Evolutionary conservation across 2,329 filamentous ascomycete genomes (phyloP), one percentile per base, ranked within the genome.

Genomic region (Pseudocercospora cruenta): DNA sequence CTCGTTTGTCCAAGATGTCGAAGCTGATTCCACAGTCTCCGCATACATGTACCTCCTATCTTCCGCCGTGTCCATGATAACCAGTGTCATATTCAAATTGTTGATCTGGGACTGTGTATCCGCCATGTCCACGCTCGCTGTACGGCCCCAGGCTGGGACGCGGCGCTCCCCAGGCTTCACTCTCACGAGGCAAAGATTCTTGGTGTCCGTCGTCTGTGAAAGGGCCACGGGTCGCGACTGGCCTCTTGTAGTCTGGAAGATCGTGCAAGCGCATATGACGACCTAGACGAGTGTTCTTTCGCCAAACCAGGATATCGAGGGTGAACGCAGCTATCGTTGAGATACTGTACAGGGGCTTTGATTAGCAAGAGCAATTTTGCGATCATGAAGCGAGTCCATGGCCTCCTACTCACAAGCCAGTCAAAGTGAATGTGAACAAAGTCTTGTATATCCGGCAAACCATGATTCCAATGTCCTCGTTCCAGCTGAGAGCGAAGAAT

Each of bases 381-480:
- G 6, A 43, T n/a, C n/a, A 19, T 43, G 14, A 51, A 26, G 47
- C 47, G 21, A 21, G 4, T 19, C 4, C 47, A 24, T 51, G 19
- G 47, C 47, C 9, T 22, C 47, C 71, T 65, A 77, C 78, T 63
- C 69, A 81, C 74, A 81, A 67, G 21, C 83, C 85, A 31, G 84
- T 67, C 28, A 86, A 71, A 4, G 82, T 80, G 73, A 88, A 88
- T 33, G 82, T 78, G 76, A 87, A 88, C n/a, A 88, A 77, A 10
- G 84, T 82, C 76, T 88, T 88, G 81, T 88, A 89, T 64, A 82
- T 78, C 61, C 83, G 77, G 73, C 86, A 88, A 55, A 88, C 81
- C 75, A 82, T 81, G 62, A 88, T 82, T 2, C 86, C 87, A 2
- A 81, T 80, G 0, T 82, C 79, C 36, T 82, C 82, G n/a, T 81